Base-by-base conservation (phyloP, 768 basidiomycete species). In the Boletellus ananiceps region DNA sequence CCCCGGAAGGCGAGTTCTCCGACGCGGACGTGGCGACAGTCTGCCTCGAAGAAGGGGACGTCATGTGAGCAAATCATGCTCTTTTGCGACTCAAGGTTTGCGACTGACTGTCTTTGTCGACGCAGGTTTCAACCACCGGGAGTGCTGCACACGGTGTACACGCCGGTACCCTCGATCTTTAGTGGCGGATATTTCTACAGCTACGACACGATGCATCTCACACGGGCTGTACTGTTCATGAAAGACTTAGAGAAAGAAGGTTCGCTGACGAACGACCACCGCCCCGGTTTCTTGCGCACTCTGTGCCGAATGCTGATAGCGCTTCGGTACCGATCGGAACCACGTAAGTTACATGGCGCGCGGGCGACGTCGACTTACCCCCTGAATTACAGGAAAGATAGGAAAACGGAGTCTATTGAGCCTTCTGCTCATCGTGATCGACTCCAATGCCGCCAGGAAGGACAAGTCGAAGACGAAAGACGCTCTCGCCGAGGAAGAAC, bases 231-330 rank as follows among this genome's bases (percentile, higher is more conserved):
- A 0, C 21, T 25, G 0, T 27, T 1, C 3, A n/a, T 37, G 34
- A 1, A 2, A 0, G 14, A 5, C 9, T 9, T 37, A 0, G 21
- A 37, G 0, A 5, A 18, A 0, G 18, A 45, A 0, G 25, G 2
- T 0, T 13, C 27, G 0, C 11, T 48, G 0, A 51, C 35, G 0
- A 55, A 52, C 12, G 27, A 55, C 2, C 0, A 46, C 0, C 18
- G 16, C 0, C 9, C n/a, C 0, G 41, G 47, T 2, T 46, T 46
- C 15, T 1, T 43, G 0, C 40, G 15, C 0, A 56, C 44, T 0
- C 27, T 56, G 14, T 42, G 47, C 4, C 33, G 23, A 0, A 53
- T 56, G 51, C 1, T 53, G 0, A 56, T 56, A 0, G 40, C 37
- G 0, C 23, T 56, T 0, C 16, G 37, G 6, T 49, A 53, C 33